These are phyloP conservation scores for Picea abies DNA, from an alignment of 83 land plant species.

Conservation along the genomic window DNA sequence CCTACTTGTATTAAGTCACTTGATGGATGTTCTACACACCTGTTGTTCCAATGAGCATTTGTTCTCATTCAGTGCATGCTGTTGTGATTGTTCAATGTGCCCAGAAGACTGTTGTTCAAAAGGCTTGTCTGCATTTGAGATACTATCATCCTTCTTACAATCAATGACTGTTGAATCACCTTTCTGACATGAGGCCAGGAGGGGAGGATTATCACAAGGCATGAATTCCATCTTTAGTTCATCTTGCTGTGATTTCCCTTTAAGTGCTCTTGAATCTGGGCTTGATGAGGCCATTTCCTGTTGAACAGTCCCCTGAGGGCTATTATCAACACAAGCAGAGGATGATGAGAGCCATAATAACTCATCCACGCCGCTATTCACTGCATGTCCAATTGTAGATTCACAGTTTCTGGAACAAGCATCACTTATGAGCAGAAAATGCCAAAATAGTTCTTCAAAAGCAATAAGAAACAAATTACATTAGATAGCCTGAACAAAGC, in stretches of 20 bases:
- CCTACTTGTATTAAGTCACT: not conserved
- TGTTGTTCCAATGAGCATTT: slow-evolving; percentile 12
- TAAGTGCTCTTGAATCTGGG: slow-evolving; percentile 21
- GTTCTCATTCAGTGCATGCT: not conserved
- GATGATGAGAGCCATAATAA: slow-evolving; percentile 45
- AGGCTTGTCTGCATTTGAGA: not conserved
- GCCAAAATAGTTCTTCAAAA: not conserved
- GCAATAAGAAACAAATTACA: not conserved
- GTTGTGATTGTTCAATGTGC: slow-evolving; percentile 2
- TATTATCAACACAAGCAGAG: slow-evolving; percentile 26
- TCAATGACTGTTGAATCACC: slow-evolving; percentile 3
- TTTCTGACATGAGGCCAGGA: not conserved
- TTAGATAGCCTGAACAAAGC: not conserved
- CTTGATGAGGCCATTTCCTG: slow-evolving; percentile 23
- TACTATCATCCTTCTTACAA: slow-evolving; percentile 10
- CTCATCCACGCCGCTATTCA: slow-evolving; percentile 34
- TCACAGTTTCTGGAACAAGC: slow-evolving; percentile 56
- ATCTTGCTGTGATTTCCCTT: slow-evolving; percentile 13
- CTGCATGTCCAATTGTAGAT: slow-evolving; percentile 54
- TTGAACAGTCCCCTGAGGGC: slow-evolving; percentile 25
- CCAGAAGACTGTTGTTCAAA: slow-evolving; percentile 5
- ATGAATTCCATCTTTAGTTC: slow-evolving; percentile 17
- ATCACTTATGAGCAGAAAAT: slow-evolving; percentile 21
- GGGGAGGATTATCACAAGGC: slow-evolving; percentile 14
- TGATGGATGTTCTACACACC: not conserved